Evolutionary conservation across 257 asterid genomes (phyloP), one percentile per base, ranked within the genome.

Genomic region (Cordia subcordata): DNA sequence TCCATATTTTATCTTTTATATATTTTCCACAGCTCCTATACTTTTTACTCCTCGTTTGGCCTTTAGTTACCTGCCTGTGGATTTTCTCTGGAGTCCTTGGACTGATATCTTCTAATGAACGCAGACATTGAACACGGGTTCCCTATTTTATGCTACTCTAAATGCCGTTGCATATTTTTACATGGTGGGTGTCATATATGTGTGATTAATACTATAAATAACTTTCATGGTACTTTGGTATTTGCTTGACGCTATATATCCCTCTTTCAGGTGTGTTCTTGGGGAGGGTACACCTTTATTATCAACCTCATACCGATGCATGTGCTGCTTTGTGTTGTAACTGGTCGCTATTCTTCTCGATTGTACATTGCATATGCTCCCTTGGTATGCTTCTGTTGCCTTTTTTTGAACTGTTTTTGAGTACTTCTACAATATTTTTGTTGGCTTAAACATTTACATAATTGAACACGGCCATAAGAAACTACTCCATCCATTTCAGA

Each of bases 221-320:
- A 3, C 35, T 27, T 8, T 52, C 19, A 20, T 60, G 23, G 17
- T 12, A 27, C 11, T 15, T 5, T 44, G 49, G 49, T n/a, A 17
- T 27, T 27, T 47, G 40, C 50, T 12, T 40, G 17, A 46, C 53
- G 27, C n/a, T 21, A 46, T 33, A 21, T 45, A 21, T 60, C 54
- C 18, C 38, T 32, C 54, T 68, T 63, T 61, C 73, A 93, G 99
- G 99, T 93, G 72, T 89, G 99, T 88, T 93, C 99, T 51, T 93
- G 99, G 99, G 97, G 99, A 85, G 99, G 99, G 55, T 93, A 93
- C 74, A 93, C 99, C 65, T 93, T 93, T 77, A 93, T 93, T 61
- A 93, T 93, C 67, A 93, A 93, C 78, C 97, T 93, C 66, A 93
- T 93, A 69, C 99, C 99, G 42, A 93, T 93, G 97, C 99, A 93